A percentile compares a stretch with the other conserved stretches of the same genome.
These are phyloP conservation scores for Solanum megistacrolobum DNA, from an alignment of 257 asterid genomes.

Conservation along the genomic window DNA sequence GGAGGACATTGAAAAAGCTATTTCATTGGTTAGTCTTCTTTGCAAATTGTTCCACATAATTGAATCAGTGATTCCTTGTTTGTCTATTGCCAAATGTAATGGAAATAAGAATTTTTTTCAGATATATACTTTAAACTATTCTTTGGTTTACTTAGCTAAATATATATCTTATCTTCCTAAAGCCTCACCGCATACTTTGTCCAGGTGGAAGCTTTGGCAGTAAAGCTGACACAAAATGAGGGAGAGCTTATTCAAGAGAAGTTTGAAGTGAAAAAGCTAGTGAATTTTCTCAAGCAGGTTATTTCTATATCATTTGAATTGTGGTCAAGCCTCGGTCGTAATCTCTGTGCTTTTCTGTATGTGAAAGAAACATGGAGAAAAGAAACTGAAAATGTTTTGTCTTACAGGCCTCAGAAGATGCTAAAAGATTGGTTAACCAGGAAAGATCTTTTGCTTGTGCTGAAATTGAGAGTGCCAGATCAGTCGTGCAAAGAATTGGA, in stretches of 20 bases:
- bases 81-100: neutral
- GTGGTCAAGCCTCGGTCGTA: neutral
- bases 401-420: conserved; percentile 93
- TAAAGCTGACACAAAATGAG: conserved; percentile 75
- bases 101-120: neutral
- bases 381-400: neutral
- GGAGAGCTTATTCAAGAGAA: conserved; percentile 87
- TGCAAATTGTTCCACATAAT: neutral
- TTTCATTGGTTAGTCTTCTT: conserved; percentile 64
- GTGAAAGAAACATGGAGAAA: neutral
- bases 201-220: conserved; percentile 98
- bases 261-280: conserved; percentile 88
- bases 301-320: neutral
- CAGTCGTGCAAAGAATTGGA: conserved; percentile 92
- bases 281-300: conserved; percentile 94
- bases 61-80: neutral
- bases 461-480: conserved; percentile 93
- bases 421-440: conserved; percentile 87
- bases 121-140: neutral
- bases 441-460: conserved; percentile 99
- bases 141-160: neutral
- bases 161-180: neutral
- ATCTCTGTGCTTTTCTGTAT: neutral
- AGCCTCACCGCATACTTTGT: neutral
- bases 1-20: conserved; percentile 84